Conservation (phyloP, 768 basidiomycete species). For the Jaapia argillacea region DNA sequence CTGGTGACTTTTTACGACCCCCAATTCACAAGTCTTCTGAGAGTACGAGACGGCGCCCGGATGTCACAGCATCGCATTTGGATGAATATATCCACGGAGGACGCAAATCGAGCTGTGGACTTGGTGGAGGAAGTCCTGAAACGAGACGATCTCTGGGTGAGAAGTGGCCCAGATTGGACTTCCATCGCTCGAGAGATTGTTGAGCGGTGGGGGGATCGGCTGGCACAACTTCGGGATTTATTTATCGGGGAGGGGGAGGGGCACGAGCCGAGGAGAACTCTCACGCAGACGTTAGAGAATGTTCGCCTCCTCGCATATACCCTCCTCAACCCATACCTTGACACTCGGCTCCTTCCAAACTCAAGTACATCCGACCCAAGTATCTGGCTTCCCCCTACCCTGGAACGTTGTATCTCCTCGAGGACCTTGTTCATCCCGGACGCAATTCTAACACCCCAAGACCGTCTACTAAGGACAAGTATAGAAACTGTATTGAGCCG, state of each 20-base stretch:
- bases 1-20: constrained; percentile 15
- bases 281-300: constrained; percentile 6
- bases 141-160: constrained; percentile 6
- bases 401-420: neutral
- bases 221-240: constrained; percentile 10
- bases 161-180: constrained; percentile 10
- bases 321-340: constrained; percentile 12
- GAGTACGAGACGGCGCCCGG: constrained; percentile 7
- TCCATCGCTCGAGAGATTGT: constrained; percentile 7
- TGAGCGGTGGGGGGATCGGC: constrained; percentile 11
- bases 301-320: constrained; percentile 12
- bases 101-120: constrained; percentile 5
- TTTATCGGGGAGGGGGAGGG: constrained; percentile 5
- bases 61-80: constrained; percentile 10
- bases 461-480: neutral
- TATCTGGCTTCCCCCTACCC: neutral
- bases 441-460: neutral
- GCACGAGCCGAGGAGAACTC: constrained; percentile 6
- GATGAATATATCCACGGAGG: constrained; percentile 9
- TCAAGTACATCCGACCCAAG: neutral
- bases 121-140: constrained; percentile 9
- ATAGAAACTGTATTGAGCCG: neutral
- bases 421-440: neutral
- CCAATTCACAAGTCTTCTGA: constrained; percentile 8
- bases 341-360: neutral